Conservation (phyloP, 306 rosid species). For the Rosa multiflora region DNA sequence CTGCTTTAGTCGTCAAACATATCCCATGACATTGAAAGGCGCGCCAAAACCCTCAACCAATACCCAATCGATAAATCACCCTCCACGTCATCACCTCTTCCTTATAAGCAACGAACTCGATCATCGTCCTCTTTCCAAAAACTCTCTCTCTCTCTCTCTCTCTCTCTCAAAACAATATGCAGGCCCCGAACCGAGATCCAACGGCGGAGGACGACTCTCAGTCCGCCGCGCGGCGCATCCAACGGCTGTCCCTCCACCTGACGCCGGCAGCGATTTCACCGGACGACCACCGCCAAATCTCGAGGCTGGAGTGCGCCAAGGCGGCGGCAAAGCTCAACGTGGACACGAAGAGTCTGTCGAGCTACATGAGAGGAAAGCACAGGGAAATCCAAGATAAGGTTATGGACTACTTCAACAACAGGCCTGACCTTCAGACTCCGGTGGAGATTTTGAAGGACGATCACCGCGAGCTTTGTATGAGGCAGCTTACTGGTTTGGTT, state of each 20-base stretch:
- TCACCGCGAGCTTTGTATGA: slow-evolving; percentile 79
- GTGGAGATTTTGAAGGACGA: slow-evolving; percentile 70
- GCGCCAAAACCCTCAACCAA: slow-evolving; percentile 18
- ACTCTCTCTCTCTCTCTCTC: not conserved
- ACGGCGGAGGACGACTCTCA: slow-evolving; percentile 33
- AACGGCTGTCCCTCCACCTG: slow-evolving; percentile 59
- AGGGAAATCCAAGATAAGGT: slow-evolving; percentile 69
- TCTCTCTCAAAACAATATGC: slow-evolving; percentile 16
- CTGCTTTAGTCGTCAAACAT: not conserved
- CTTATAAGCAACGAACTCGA: slow-evolving; percentile 15
- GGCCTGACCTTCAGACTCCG: slow-evolving; percentile 82
- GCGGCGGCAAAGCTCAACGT: slow-evolving; percentile 42
- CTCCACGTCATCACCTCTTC: slow-evolving; percentile 29
- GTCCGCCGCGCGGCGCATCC: slow-evolving; percentile 47
- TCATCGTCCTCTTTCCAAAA: not conserved
- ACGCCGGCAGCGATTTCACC: slow-evolving; percentile 26
- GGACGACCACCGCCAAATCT: not conserved
- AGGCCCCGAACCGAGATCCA: slow-evolving; percentile 1
- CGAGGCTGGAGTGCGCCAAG: slow-evolving; percentile 47
- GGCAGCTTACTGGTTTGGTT: slow-evolving; percentile 69
- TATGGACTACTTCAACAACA: slow-evolving; percentile 54
- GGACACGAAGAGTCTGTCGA: slow-evolving; percentile 34
- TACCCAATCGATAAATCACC: not conserved
- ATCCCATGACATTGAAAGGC: slow-evolving; percentile 30
- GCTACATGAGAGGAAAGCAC: slow-evolving; percentile 63